These are phyloP conservation scores for Mycena galericulata DNA, from an alignment of 768 basidiomycete species.

Conservation along the genomic window DNA sequence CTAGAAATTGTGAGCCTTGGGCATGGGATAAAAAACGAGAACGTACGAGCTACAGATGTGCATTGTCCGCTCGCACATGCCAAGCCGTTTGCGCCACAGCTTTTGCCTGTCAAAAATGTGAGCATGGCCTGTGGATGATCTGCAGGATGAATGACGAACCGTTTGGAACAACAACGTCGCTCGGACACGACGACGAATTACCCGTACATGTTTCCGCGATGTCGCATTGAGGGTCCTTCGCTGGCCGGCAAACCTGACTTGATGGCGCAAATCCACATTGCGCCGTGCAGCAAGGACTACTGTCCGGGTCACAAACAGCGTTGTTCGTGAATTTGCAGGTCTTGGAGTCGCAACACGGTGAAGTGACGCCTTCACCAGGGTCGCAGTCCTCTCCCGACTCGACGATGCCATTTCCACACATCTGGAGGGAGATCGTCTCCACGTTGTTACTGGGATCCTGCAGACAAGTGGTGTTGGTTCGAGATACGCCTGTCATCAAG, in stretches of 20 bases:
- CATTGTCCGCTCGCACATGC: constrained; percentile 85
- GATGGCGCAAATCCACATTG: constrained; percentile 77
- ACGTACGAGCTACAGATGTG: constrained; percentile 77
- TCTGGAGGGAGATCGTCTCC: constrained; percentile 69
- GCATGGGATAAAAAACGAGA: constrained; percentile 19
- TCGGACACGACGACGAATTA: constrained; percentile 76
- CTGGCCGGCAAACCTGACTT: constrained; percentile 77
- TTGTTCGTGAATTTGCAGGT: constrained; percentile 81
- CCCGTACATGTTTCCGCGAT: constrained; percentile 81
- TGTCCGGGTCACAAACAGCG: constrained; percentile 84
- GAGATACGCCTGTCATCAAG: constrained; percentile 63
- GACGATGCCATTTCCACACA: constrained; percentile 89
- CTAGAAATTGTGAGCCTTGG: constrained; percentile 47
- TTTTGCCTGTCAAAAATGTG: constrained; percentile 56
- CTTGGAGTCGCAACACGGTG: constrained; percentile 77
- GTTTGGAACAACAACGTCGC: constrained; percentile 70
- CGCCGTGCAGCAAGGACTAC: constrained; percentile 79
- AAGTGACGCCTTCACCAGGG: constrained; percentile 70
- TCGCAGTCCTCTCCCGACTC: constrained; percentile 91
- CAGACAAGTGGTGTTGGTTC: constrained; percentile 76
- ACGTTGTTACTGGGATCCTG: constrained; percentile 63
- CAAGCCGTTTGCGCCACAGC: constrained; percentile 73
- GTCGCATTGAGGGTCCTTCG: constrained; percentile 77
- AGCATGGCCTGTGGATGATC: constrained; percentile 13
- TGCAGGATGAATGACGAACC: constrained; percentile 53